Conservation (phyloP, 176 grass and related monocot genomes). For the Phragmites australis region DNA sequence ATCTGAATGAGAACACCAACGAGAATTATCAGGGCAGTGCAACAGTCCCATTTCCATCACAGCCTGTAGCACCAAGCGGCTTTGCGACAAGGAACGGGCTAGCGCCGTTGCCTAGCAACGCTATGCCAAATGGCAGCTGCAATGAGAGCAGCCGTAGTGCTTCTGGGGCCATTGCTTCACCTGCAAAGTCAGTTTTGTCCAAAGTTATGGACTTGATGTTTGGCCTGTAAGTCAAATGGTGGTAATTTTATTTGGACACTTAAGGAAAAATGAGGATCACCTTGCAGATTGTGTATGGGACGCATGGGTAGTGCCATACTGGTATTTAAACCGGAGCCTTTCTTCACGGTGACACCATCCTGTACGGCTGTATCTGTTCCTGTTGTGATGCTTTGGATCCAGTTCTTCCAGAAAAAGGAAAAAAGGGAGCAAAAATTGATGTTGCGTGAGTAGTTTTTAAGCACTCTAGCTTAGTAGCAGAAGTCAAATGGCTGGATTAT, state of each 20-base stretch:
- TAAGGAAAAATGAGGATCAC: background rate
- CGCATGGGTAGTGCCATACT: background rate
- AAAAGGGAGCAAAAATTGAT: background rate
- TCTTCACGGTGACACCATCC: background rate
- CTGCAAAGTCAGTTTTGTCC: slow-evolving; percentile 69
- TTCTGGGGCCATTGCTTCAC: slow-evolving; percentile 75
- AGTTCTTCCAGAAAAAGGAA: background rate
- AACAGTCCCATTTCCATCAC: slow-evolving; percentile 48
- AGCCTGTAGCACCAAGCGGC: slow-evolving; percentile 32
- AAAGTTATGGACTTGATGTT: slow-evolving; percentile 93
- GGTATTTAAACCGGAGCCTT: background rate
- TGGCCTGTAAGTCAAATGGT: slow-evolving; percentile 53
- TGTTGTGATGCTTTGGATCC: background rate
- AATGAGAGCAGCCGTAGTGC: slow-evolving; percentile 22
- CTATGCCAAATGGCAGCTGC: slow-evolving; percentile 46
- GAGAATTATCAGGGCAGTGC: slow-evolving; percentile 37
- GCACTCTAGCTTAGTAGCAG: background rate
- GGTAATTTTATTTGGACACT: background rate
- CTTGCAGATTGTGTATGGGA: background rate
- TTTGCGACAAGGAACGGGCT: slow-evolving; percentile 33
- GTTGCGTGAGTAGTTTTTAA: background rate
- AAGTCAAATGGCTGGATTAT: background rate
- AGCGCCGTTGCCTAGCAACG: slow-evolving; percentile 44
- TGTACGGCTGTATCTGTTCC: background rate
- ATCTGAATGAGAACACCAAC: slow-evolving; percentile 55